Evolutionary conservation across 805 yeast species (phyloP), one percentile per base, ranked within the genome.

Genomic region (Monosporozyma unispora): DNA sequence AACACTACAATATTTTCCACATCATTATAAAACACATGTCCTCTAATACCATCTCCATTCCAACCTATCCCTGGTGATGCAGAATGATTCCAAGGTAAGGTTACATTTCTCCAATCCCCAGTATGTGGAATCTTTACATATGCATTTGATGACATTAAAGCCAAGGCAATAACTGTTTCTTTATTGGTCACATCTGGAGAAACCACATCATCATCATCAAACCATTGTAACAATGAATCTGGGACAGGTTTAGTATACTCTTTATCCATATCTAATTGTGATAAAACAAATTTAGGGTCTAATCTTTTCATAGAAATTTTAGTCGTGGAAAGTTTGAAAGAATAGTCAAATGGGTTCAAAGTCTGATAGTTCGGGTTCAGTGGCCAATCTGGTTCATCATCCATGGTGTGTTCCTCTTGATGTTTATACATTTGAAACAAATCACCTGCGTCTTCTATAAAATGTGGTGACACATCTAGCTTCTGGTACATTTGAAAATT

Each of bases 61-160:
- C 98, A 93, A 2, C 98, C 98, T 63, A 83, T 83, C 16, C 82
- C 79, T 11, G 68, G 57, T n/a, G 77, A 72, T n/a, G 45, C 53
- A n/a, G 70, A 71, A 40, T 77, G 65, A 52, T 77, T 72, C 72
- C 82, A 87, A 0, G 82, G 81, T 0, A 64, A 67, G 0, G 80
- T 77, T 11, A 87, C 79, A 58, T 91, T 93, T 49, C 84, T 70
- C 98, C 98, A 93, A 62, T 87, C 95, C 44, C 89, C 90, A 22
- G 81, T 77, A 19, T 68, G 69, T 3, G 97, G 97, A 28, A 79
- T 69, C 44, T 77, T 75, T 2, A 88, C 95, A 61, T 91, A 93
- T 2, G 98, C 97, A 63, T 93, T 85, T 1, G 96, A 86, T 0
- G 96, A 80, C 80, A 91, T 85, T 48, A 81, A 66, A 0, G 97